A percentile compares a stretch with the other conserved stretches of the same genome.
These are phyloP conservation scores for Myxozyma mucilagina DNA, from an alignment of 805 yeast genomes.

Conservation along the genomic window DNA sequence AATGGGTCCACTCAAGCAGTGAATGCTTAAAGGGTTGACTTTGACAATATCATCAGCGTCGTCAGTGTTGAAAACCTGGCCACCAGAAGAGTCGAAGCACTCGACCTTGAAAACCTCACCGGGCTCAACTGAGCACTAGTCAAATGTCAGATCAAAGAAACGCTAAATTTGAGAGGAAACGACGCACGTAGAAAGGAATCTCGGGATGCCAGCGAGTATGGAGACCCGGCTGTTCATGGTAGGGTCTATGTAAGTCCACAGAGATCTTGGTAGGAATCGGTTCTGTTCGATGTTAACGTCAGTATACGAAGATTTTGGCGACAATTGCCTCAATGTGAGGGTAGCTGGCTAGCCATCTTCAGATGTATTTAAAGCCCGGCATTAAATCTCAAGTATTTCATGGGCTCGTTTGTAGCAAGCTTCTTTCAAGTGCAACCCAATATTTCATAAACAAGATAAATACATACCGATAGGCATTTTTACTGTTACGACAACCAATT, in stretches of 20 bases:
- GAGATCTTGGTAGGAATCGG: conserved; percentile 44
- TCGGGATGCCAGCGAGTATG: conserved; percentile 58
- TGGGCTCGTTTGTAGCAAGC: background rate
- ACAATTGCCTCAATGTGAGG: background rate
- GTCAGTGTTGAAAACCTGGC: conserved; percentile 51
- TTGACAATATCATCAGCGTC: conserved; percentile 50
- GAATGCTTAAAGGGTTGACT: conserved; percentile 50
- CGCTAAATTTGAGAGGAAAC: background rate
- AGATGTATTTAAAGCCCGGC: background rate
- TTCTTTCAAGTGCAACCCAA: background rate
- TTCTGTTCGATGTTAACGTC: conserved; percentile 4
- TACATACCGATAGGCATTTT: conserved; percentile 11
- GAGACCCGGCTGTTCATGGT: conserved; percentile 49
- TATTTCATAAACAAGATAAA: background rate
- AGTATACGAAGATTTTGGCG: background rate
- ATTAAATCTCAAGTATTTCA: background rate
- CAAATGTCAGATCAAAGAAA: background rate
- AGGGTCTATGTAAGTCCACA: conserved; percentile 49
- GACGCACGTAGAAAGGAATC: conserved; percentile 32
- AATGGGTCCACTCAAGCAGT: conserved; percentile 53
- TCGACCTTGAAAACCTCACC: conserved; percentile 51
- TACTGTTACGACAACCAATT: background rate
- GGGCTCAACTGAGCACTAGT: conserved; percentile 40
- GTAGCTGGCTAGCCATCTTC: too few relatives aligned
- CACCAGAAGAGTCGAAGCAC: conserved; percentile 59